Conservation (phyloP, 306 rosid species). For the Casuarina glauca region DNA sequence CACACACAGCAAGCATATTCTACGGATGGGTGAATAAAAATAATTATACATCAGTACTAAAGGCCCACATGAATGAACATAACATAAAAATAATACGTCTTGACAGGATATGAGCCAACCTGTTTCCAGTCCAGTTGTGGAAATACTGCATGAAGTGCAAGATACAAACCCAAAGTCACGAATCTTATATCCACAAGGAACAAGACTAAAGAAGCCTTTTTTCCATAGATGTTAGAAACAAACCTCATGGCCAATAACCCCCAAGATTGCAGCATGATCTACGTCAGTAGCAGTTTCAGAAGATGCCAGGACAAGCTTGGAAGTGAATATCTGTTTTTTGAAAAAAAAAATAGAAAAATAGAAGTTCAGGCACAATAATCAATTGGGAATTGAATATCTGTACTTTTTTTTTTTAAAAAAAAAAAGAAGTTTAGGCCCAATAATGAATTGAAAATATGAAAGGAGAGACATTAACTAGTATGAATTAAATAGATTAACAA, state of each 20-base stretch:
- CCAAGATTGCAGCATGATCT: constrained; percentile 95
- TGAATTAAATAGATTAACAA: constrained; percentile 21
- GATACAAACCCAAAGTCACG: constrained; percentile 25
- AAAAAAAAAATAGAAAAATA: no score
- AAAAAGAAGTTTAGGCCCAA: constrained; percentile 12
- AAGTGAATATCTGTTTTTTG: constrained; percentile 71
- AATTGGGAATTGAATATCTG: no score
- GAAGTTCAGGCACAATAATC: no score
- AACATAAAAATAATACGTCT: constrained; percentile 18
- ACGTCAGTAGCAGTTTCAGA: constrained; percentile 89
- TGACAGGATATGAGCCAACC: constrained; percentile 45
- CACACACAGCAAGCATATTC: constrained; percentile 6
- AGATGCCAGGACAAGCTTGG: constrained; percentile 93
- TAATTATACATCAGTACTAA: constrained; percentile 8
- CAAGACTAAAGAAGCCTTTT: constrained; percentile 8
- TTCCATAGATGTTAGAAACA: constrained; percentile 32
- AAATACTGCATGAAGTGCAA: constrained; percentile 76
- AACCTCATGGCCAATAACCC: constrained; percentile 99
- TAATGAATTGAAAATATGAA: constrained; percentile 6
- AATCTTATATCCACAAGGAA: constrained; percentile 20
- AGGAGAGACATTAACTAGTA: constrained; percentile 15
- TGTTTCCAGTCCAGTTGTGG: constrained; percentile 99
- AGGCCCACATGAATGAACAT: constrained; percentile 16
- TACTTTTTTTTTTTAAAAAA: not conserved
- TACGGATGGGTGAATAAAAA: constrained; percentile 4